Percentiles rank a stretch among this genome's conserved stretches.
Conservation (phyloP, 495 filamentous ascomycete species). For the Tuber brumale region DNA sequence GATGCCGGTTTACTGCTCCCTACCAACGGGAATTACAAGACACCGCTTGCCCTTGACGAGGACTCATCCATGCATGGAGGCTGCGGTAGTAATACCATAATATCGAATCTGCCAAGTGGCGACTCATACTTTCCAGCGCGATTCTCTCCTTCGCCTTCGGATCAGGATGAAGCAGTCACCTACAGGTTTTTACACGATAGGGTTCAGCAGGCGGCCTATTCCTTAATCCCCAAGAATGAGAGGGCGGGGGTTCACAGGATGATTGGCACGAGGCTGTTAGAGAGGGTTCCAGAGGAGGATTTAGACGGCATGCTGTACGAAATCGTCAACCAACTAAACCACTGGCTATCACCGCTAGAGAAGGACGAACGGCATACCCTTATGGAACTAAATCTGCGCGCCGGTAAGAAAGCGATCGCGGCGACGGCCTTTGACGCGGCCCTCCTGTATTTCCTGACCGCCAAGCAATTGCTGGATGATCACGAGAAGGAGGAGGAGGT, state of each 20-base stretch:
- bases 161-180: constrained; percentile 38
- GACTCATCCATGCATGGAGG: constrained; percentile 9
- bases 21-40: constrained; percentile 39
- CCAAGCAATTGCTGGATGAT: constrained; percentile 36
- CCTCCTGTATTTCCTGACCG: constrained; percentile 36
- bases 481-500: constrained; percentile 29
- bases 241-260: constrained; percentile 40
- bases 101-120: constrained; percentile 14
- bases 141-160: constrained; percentile 29
- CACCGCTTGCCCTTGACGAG: constrained; percentile 26
- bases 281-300: constrained; percentile 35
- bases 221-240: constrained; percentile 34
- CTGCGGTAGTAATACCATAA: background rate
- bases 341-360: constrained; percentile 39
- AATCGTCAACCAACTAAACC: constrained; percentile 42
- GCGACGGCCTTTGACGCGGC: constrained; percentile 41
- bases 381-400: constrained; percentile 40
- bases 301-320: constrained; percentile 40
- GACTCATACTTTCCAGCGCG: constrained; percentile 30
- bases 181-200: constrained; percentile 42
- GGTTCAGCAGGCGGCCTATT: constrained; percentile 41
- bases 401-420: constrained; percentile 40
- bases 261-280: constrained; percentile 38
- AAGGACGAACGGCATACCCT: constrained; percentile 29
- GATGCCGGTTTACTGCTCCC: constrained; percentile 38